Conservation (phyloP, 202 grass and related monocot species). For the Elaeis oleifera region DNA sequence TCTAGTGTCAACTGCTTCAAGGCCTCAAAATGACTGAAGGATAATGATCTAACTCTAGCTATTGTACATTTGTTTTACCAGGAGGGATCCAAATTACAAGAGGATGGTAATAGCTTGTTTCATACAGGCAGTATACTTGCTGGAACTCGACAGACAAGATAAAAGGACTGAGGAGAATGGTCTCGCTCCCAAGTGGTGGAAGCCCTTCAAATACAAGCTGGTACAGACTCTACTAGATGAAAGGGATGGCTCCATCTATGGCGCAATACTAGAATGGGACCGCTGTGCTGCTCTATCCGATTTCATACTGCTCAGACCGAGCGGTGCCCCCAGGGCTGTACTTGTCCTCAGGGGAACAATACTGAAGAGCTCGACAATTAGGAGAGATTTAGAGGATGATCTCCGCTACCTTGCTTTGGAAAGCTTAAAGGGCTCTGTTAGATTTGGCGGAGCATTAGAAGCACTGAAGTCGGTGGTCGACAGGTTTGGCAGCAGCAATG, state of each 20-base stretch:
- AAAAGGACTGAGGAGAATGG: conserved; percentile 27
- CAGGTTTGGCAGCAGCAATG: conserved; percentile 38
- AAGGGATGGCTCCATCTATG: conserved; percentile 64
- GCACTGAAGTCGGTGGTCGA: conserved; percentile 33
- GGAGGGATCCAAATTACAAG: conserved; percentile 63
- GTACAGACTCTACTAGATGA: conserved; percentile 35
- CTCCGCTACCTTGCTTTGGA: conserved; percentile 49
- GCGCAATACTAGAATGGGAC: conserved; percentile 58
- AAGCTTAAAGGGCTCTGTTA: conserved; percentile 51
- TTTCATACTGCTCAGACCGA: conserved; percentile 42
- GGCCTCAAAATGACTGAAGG: too few relatives aligned
- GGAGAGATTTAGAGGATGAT: conserved; percentile 69
- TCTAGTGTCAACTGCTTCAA: too few relatives aligned
- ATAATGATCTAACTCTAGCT: too few relatives aligned
- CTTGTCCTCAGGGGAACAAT: conserved; percentile 53
- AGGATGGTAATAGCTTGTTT: conserved; percentile 67
- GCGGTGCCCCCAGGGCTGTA: conserved; percentile 46
- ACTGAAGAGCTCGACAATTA: conserved; percentile 38
- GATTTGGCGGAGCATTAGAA: conserved; percentile 49
- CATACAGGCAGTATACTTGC: conserved; percentile 45
- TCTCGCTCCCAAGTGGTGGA: conserved; percentile 71
- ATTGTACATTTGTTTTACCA: conserved; percentile 9
- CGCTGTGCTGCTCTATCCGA: conserved; percentile 36
- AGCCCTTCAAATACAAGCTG: conserved; percentile 73
- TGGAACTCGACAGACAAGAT: conserved; percentile 69